Evolutionary conservation across 2,329 filamentous ascomycete species (phyloP).

Genomic region (Venturiaceae sp.): DNA sequence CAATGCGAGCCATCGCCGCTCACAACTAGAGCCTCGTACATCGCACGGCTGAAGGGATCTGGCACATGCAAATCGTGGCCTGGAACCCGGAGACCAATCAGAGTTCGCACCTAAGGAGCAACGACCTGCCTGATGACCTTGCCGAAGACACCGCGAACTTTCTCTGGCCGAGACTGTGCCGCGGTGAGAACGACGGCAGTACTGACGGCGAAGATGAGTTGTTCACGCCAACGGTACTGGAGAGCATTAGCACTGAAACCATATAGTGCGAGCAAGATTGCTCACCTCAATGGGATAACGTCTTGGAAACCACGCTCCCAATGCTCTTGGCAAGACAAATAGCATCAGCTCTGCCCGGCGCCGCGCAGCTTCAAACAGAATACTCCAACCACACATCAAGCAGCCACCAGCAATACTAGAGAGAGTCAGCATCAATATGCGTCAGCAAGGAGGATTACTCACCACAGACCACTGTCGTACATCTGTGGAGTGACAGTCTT

Average conservation of each 20-base stretch:
- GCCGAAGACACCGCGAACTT: constrained; percentile 21
- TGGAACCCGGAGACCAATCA: not conserved
- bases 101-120: not conserved
- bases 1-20: too few species aligned
- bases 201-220: constrained; percentile 19
- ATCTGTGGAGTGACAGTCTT: constrained; percentile 42
- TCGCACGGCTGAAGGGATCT: not conserved
- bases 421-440: too few species aligned
- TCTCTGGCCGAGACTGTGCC: constrained; percentile 17
- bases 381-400: constrained; percentile 70
- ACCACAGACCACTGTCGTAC: constrained; percentile 57
- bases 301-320: constrained; percentile 65
- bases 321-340: constrained; percentile 70
- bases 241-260: not conserved
- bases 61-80: not conserved
- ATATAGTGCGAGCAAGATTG: not conserved
- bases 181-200: constrained; percentile 21
- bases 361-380: constrained; percentile 57
- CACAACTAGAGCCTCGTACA: not conserved
- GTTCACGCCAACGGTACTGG: constrained; percentile 20
- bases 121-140: constrained; percentile 12
- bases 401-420: constrained; percentile 63
- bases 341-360: constrained; percentile 66
- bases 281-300: constrained; percentile 45
- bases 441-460: too few species aligned